Conservation (phyloP, 805 yeast genomes). For the Diddensiella santjacobensis region DNA sequence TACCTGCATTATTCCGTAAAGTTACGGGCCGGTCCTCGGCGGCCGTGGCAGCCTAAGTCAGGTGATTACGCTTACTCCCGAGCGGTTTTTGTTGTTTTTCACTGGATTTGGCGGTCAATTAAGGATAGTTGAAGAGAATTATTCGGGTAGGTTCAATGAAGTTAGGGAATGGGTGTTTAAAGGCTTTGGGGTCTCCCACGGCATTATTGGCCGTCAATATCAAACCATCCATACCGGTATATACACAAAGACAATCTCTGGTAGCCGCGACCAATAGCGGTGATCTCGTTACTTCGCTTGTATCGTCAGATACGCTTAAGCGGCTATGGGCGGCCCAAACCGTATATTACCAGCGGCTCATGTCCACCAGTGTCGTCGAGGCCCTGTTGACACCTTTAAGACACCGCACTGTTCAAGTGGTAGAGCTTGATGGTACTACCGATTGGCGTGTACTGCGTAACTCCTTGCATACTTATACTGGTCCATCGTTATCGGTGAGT, state of each 20-base stretch:
- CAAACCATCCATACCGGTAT: constrained; percentile 40
- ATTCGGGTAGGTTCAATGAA: no score
- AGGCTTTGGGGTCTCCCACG: constrained; percentile 1
- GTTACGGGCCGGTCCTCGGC: no score
- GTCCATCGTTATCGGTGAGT: constrained; percentile 29
- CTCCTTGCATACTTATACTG: constrained; percentile 46
- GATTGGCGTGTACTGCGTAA: constrained; percentile 43
- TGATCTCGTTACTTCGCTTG: constrained; percentile 14
- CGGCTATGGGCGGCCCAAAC: constrained; percentile 7
- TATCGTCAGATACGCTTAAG: constrained; percentile 5
- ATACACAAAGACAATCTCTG: constrained; percentile 39
- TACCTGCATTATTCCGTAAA: no score
- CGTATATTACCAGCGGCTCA: constrained; percentile 18
- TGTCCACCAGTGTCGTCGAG: constrained; percentile 30
- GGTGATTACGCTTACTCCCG: no score
- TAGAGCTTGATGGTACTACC: constrained; percentile 38
- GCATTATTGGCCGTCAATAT: constrained; percentile 38
- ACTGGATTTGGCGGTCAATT: no score
- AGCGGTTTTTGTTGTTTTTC: no score
- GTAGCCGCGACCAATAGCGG: constrained; percentile 33
- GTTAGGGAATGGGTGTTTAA: neutral
- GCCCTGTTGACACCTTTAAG: constrained; percentile 27
- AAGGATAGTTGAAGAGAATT: no score
- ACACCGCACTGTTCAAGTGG: constrained; percentile 32
- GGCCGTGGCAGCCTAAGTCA: no score